Conservation (phyloP, 2,329 filamentous ascomycete genomes). For the Geosmithia morbida region DNA sequence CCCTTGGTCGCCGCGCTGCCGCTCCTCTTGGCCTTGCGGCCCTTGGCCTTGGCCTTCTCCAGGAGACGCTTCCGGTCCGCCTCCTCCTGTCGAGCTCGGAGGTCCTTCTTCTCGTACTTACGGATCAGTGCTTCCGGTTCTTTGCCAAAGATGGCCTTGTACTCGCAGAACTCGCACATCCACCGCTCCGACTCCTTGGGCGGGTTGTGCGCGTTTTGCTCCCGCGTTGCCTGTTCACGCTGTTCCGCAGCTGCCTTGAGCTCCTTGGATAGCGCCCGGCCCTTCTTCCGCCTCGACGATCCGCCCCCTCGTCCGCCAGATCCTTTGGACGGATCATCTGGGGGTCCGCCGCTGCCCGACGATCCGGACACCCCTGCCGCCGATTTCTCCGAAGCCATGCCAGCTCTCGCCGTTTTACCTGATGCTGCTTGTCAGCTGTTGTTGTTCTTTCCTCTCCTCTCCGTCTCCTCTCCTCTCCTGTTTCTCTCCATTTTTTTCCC, state of each 20-base stretch:
- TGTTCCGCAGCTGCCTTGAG: constrained; percentile 63
- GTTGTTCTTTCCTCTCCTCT: neutral
- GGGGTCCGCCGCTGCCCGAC: too few species aligned
- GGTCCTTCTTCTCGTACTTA: constrained; percentile 89
- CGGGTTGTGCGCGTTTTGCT: constrained; percentile 62
- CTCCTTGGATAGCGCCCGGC: constrained; percentile 53
- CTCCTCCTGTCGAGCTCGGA: constrained; percentile 66
- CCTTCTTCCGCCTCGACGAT: constrained; percentile 38
- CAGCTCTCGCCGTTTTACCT: neutral
- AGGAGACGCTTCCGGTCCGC: constrained; percentile 75
- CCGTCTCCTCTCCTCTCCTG: too few species aligned
- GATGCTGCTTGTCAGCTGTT: neutral
- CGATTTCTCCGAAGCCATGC: neutral
- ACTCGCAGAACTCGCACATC: constrained; percentile 98
- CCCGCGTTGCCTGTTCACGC: constrained; percentile 63
- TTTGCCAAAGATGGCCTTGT: constrained; percentile 85
- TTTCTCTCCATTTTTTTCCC: too few species aligned
- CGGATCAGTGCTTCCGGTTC: constrained; percentile 75
- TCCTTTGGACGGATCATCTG: neutral
- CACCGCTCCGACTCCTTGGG: constrained; percentile 62
- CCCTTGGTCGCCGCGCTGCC: constrained; percentile 34
- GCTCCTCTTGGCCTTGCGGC: constrained; percentile 75
- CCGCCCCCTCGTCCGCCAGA: neutral
- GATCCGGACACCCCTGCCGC: neutral
- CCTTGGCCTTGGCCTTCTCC: constrained; percentile 91